Conservation (phyloP, 208 protist genomes). For the Herpetomonas tarakana region DNA sequence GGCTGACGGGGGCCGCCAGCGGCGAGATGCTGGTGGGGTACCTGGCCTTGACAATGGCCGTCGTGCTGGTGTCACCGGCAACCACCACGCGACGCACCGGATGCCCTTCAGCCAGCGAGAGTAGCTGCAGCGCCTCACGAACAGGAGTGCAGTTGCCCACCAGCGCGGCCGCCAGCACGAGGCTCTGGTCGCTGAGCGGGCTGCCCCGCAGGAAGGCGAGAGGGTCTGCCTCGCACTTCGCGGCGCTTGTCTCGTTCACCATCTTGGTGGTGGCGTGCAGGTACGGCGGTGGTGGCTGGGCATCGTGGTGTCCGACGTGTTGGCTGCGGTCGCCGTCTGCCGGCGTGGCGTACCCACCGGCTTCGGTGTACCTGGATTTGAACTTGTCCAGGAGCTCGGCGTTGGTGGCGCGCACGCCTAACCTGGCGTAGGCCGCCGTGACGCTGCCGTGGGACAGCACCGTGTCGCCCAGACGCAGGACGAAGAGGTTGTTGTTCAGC, state of each 20-base stretch:
- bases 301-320: slow-evolving; percentile 13
- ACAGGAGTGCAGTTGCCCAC: slow-evolving; percentile 31
- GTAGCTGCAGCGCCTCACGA: slow-evolving; percentile 19
- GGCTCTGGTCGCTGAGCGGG: slow-evolving; percentile 35
- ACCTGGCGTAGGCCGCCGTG: slow-evolving; percentile 16
- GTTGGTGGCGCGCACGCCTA: slow-evolving; percentile 34
- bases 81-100: slow-evolving; percentile 48
- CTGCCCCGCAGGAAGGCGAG: slow-evolving; percentile 9
- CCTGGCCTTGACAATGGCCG: slow-evolving; percentile 15
- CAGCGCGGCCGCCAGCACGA: slow-evolving; percentile 17
- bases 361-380: neutral
- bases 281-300: too few species aligned
- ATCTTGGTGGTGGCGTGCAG: too few species aligned
- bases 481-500: slow-evolving; percentile 22
- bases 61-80: slow-evolving; percentile 41
- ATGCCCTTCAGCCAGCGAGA: slow-evolving; percentile 19
- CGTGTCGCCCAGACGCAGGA: slow-evolving; percentile 22
- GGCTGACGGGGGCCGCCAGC: neutral
- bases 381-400: slow-evolving; percentile 9
- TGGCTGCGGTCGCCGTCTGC: neutral
- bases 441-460: slow-evolving; percentile 71
- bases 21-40: slow-evolving; percentile 7
- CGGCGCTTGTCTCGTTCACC: too few species aligned
- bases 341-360: too few species aligned
- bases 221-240: too few species aligned